These are phyloP conservation scores for Rhodotorula glutinis DNA, from an alignment of 1,284 basidiomycete species.

Conservation along the genomic window DNA sequence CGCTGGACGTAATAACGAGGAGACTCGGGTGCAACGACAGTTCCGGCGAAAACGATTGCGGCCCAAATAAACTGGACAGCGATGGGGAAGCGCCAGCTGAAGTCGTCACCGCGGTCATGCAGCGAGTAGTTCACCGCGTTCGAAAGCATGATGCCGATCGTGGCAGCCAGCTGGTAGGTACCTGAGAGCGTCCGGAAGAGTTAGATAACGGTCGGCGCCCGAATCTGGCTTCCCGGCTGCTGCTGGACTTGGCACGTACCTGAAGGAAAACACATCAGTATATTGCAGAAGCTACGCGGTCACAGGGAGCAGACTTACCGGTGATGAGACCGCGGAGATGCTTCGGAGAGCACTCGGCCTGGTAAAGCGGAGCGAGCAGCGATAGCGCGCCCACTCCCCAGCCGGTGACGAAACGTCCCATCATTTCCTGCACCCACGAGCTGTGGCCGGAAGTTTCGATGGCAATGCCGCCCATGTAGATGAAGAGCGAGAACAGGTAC, in stretches of 20 bases:
- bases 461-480: conserved; percentile 51
- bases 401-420: conserved; percentile 45
- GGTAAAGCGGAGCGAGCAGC: conserved; percentile 51
- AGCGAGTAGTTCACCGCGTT: conserved; percentile 50
- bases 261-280: too few relatives aligned
- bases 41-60: conserved; percentile 48
- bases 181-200: background rate
- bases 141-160: conserved; percentile 47
- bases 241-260: too few relatives aligned
- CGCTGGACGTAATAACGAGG: conserved; percentile 51
- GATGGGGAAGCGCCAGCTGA: conserved; percentile 47
- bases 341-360: conserved; percentile 48
- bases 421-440: conserved; percentile 48
- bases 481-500: conserved; percentile 42
- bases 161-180: conserved; percentile 53
- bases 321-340: conserved; percentile 48
- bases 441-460: conserved; percentile 48
- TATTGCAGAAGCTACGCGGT: too few relatives aligned
- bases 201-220: background rate
- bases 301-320: conserved; percentile 16
- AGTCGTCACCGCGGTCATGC: conserved; percentile 45
- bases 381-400: conserved; percentile 39
- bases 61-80: conserved; percentile 46
- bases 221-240: too few relatives aligned
- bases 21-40: conserved; percentile 51